Base-by-base conservation (phyloP, 768 basidiomycete species). In the Pleurotus eryngii region DNA sequence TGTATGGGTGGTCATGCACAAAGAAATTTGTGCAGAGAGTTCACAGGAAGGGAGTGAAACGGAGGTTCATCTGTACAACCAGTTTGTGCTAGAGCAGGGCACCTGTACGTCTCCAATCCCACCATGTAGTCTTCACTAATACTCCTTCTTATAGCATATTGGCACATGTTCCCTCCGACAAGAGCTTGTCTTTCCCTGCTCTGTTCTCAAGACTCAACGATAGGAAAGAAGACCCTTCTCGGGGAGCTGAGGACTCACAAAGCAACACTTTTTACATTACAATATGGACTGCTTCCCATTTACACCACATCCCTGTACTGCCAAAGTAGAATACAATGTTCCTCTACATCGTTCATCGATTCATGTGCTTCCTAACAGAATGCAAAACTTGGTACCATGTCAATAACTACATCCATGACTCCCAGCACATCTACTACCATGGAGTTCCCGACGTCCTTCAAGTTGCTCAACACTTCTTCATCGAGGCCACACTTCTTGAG, bases 401-500 rank as follows among this genome's bases (percentile, higher is more conserved):
- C 57, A 67, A 69, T 50, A 70, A 65, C 47, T 54, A 35, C 17
- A 65, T 70, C 18, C 39, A 49, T 5, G 45, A 63, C 27, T 27
- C 27, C 12, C 27, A 43, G 3, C 59, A 64, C 9, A 64, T 58
- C 9, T 70, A 72, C 40, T 68, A 70, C 45, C 42, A 47, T 14
- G 59, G 60, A 8, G 61, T 64, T n/a, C 65, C 70, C 11, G 49
- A 63, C 6, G 39, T 49, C 22, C 63, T 71, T 35, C 59, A 72
- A 46, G 59, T 73, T n/a, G 63, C 59, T 15, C 62, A 70, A 40
- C 69, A 72, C 57, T 66, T 68, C n/a, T 72, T 64, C 55, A 55
- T 68, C 49, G 61, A 65, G 46, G 24, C 49, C 2, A 26, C 55
- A n/a, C 54, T 71, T 14, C 37, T 65, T 14, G 60, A 63, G 22